Evolutionary conservation across 352 stramenopile species (phyloP).

Genomic region (Pythium chondricola): DNA sequence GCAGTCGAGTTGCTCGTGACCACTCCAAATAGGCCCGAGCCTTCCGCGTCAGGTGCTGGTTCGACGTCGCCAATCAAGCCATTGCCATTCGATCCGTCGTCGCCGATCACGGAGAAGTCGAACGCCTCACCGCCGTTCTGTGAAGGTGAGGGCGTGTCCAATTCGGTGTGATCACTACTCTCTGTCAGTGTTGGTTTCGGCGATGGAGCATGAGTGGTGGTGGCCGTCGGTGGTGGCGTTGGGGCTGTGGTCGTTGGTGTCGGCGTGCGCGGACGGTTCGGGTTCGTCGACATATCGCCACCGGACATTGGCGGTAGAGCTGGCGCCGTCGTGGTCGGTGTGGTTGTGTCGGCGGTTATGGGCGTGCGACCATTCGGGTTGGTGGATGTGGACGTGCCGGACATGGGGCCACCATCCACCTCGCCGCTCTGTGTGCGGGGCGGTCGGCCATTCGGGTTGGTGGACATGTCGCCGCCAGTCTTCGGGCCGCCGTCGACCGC

Average conservation of each 20-base stretch:
- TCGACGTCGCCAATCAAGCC: constrained; percentile 7
- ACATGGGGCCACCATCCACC: constrained; percentile 11
- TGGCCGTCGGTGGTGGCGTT: background rate
- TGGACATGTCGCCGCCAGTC: constrained; percentile 4
- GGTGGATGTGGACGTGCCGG: constrained; percentile 2
- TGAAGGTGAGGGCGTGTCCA: background rate
- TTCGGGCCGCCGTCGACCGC: constrained; percentile 5
- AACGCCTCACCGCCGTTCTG: background rate
- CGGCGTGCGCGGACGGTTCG: background rate
- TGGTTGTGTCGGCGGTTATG: background rate
- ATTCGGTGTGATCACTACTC: background rate
- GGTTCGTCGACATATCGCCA: constrained; percentile 12
- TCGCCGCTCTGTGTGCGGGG: constrained; percentile 5
- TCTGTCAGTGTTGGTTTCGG: too few relatives aligned
- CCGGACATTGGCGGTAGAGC: constrained; percentile 8
- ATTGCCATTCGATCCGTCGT: background rate
- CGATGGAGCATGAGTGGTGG: background rate
- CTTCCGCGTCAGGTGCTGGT: background rate
- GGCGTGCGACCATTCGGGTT: constrained; percentile 6
- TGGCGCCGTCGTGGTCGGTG: background rate
- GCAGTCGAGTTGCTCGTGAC: background rate
- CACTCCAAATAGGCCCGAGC: background rate
- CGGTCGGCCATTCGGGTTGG: constrained; percentile 9
- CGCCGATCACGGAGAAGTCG: constrained; percentile 12
- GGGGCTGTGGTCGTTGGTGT: background rate